Evolutionary conservation across 164 flowering plant genomes (phyloP).

Genomic region (Vitis labrusca): DNA sequence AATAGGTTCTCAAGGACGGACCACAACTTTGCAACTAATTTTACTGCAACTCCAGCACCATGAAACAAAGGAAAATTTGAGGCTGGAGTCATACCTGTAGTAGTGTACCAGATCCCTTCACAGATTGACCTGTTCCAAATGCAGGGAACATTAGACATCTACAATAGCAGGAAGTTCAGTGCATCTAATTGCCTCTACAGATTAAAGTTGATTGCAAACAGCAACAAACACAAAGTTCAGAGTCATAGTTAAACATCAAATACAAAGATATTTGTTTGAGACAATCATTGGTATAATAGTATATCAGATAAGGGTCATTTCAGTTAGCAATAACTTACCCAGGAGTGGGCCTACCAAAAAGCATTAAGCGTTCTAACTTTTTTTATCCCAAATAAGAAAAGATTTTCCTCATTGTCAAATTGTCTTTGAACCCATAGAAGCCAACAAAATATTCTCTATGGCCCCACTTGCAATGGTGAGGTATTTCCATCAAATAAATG

Average conservation of each 20-base stretch:
- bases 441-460: conserved; percentile 11
- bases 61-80: too few species aligned
- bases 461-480: background rate
- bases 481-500: conserved; percentile 1
- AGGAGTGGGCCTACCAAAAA: conserved; percentile 3
- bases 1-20: too few species aligned
- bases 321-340: conserved; percentile 1
- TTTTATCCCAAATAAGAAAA: conserved; percentile 4
- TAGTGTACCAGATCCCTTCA: background rate
- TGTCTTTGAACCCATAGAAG: conserved; percentile 3
- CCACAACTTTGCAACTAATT: too few species aligned
- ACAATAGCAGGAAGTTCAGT: background rate
- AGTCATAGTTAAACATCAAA: background rate
- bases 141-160: background rate
- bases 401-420: conserved; percentile 15
- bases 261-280: background rate
- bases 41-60: too few species aligned
- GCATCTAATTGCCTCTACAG: background rate
- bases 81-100: background rate
- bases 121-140: background rate
- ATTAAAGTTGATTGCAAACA: background rate
- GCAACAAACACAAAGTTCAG: background rate
- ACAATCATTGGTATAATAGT: background rate
- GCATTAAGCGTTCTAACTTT: conserved; percentile 2
- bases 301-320: conserved; percentile 5